A percentile compares a stretch with the other conserved stretches of the same genome.
Conservation (phyloP, 2,329 filamentous ascomycete genomes). For the Hymenoscyphus repandus region DNA sequence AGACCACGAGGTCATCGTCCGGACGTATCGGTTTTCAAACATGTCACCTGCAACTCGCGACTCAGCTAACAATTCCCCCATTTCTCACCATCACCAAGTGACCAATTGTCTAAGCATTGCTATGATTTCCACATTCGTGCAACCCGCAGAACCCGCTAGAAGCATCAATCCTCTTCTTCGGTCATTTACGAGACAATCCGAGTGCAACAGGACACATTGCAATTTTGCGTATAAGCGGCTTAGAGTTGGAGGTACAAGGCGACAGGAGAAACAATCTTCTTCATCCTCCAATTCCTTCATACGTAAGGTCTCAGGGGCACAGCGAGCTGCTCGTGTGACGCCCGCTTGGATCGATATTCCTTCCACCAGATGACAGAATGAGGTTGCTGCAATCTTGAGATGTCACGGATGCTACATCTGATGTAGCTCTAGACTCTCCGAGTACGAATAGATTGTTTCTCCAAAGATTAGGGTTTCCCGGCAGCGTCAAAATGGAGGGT, state of each 20-base stretch:
- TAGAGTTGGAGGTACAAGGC: neutral
- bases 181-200: neutral
- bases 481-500: neutral
- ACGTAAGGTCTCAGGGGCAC: constrained; percentile 5
- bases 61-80: neutral
- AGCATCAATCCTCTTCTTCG: constrained; percentile 9
- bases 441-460: no score
- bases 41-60: constrained; percentile 7
- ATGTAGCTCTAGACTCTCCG: no score
- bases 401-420: no score
- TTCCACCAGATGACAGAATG: neutral
- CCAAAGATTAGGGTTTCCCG: neutral
- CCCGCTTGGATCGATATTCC: neutral
- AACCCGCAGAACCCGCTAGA: constrained; percentile 16
- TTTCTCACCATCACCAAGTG: no score
- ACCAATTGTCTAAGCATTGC: no score
- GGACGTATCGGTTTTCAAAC: neutral
- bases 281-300: neutral
- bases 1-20: constrained; percentile 10
- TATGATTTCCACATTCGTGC: neutral
- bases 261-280: neutral
- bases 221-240: constrained; percentile 8
- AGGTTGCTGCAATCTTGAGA: no score
- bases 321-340: constrained; percentile 15
- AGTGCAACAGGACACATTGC: constrained; percentile 9